Percentiles rank a stretch among this genome's conserved stretches.
Evolutionary conservation across 202 grass and related monocot species (phyloP).

Genomic region (Eragrostis tef): DNA sequence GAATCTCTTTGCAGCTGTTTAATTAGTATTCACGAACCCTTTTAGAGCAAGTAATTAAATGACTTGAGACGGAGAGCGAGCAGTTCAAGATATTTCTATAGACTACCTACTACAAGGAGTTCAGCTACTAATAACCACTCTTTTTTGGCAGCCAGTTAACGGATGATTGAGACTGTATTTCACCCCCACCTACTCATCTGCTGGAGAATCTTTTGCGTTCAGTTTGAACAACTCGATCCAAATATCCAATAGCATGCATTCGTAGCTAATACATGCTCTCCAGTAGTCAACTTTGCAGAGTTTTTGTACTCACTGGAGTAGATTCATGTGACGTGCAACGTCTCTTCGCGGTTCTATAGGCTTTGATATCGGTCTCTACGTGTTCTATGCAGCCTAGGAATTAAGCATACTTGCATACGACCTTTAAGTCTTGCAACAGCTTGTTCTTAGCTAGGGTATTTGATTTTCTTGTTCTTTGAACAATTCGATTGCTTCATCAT

Average conservation of each 20-base stretch:
- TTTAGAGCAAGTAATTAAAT: not conserved
- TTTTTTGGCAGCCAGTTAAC: not conserved
- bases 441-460: not conserved
- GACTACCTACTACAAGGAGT: conserved; percentile 13
- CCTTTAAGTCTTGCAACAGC: not conserved
- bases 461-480: no score
- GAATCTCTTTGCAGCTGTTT: no score
- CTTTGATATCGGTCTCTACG: not conserved
- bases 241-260: not conserved
- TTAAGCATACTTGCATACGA: not conserved
- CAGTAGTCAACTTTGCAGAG: conserved; percentile 13
- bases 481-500: no score
- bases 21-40: not conserved
- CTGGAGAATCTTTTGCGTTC: conserved; percentile 16
- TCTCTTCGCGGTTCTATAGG: not conserved
- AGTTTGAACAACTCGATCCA: not conserved
- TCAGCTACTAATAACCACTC: not conserved
- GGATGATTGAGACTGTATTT: not conserved
- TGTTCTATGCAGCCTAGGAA: not conserved
- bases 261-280: not conserved
- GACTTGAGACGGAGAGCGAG: not conserved
- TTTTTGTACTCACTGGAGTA: not conserved
- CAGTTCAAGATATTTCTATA: not conserved
- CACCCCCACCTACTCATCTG: not conserved
- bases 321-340: not conserved